Evolutionary conservation across 129 eudicot species (phyloP).

Genomic region (Erigeron canadensis): DNA sequence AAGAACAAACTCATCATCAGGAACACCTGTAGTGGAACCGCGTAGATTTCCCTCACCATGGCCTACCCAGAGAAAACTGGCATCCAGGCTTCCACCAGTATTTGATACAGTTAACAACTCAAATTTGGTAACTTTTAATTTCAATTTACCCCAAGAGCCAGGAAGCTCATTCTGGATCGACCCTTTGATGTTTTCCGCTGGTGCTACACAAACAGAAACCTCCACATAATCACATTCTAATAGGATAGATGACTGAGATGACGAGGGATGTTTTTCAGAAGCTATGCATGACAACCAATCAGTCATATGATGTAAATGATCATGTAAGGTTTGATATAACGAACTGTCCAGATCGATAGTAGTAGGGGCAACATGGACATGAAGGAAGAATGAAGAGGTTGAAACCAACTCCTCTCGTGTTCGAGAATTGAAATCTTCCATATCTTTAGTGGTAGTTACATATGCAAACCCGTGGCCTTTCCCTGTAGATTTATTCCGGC

Average conservation of each 20-base stretch:
- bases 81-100: conserved; percentile 58
- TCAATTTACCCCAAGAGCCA: conserved; percentile 74
- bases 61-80: conserved; percentile 58
- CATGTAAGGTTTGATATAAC: conserved; percentile 43
- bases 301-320: conserved; percentile 43
- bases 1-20: conserved; percentile 57
- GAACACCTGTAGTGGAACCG: conserved; percentile 64
- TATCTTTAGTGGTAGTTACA: conserved; percentile 55
- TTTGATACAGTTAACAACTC: conserved; percentile 64
- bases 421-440: conserved; percentile 45
- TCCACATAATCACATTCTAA: conserved; percentile 66
- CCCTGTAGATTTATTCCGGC: conserved; percentile 42
- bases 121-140: conserved; percentile 52
- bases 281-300: conserved; percentile 40
- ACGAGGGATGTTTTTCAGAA: conserved; percentile 35
- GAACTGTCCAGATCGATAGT: conserved; percentile 39
- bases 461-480: conserved; percentile 64
- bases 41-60: conserved; percentile 71
- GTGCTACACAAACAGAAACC: conserved; percentile 40
- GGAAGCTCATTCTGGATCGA: conserved; percentile 80
- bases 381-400: conserved; percentile 61
- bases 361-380: conserved; percentile 47
- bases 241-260: conserved; percentile 55
- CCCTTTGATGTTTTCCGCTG: conserved; percentile 36
- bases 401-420: conserved; percentile 56